Percentiles rank a stretch among this genome's conserved stretches.
These are phyloP conservation scores for Cucurbita maxima DNA, from an alignment of 306 rosid genomes.

Conservation along the genomic window DNA sequence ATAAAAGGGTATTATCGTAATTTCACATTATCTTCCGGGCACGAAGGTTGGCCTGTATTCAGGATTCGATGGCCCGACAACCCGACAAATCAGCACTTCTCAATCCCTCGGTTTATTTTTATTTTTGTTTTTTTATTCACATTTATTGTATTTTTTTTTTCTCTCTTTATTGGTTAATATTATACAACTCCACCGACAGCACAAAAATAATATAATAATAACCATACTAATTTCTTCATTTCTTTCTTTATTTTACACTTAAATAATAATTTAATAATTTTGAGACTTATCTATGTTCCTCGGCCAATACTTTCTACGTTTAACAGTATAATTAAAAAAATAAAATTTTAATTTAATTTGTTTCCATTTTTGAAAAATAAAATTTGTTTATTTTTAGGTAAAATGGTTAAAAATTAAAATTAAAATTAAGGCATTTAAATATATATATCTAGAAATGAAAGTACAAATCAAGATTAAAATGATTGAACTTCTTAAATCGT, in stretches of 20 bases:
- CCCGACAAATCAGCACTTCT: constrained; percentile 23
- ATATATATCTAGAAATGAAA: too few relatives aligned
- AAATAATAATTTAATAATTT: neutral
- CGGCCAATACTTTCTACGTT: neutral
- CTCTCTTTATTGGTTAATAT: neutral
- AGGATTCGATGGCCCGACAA: constrained; percentile 38
- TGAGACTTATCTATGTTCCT: neutral
- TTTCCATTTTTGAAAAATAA: neutral
- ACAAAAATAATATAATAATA: neutral
- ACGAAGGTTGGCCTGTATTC: constrained; percentile 19
- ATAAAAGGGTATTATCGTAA: neutral
- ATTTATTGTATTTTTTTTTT: neutral
- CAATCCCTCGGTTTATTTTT: constrained; percentile 4
- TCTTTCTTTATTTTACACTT: neutral
- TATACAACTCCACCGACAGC: constrained; percentile 35
- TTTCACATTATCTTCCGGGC: neutral
- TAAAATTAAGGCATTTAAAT: too few relatives aligned
- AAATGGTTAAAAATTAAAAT: too few relatives aligned
- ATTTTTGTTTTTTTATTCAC: neutral
- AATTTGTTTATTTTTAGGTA: neutral
- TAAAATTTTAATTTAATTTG: neutral
- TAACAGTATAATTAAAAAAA: neutral
- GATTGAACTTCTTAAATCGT: too few relatives aligned
- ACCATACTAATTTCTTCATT: neutral
- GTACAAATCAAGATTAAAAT: too few relatives aligned